Evolutionary conservation across 179 eudicot species (phyloP).

Genomic region (Beta macrorhiza): DNA sequence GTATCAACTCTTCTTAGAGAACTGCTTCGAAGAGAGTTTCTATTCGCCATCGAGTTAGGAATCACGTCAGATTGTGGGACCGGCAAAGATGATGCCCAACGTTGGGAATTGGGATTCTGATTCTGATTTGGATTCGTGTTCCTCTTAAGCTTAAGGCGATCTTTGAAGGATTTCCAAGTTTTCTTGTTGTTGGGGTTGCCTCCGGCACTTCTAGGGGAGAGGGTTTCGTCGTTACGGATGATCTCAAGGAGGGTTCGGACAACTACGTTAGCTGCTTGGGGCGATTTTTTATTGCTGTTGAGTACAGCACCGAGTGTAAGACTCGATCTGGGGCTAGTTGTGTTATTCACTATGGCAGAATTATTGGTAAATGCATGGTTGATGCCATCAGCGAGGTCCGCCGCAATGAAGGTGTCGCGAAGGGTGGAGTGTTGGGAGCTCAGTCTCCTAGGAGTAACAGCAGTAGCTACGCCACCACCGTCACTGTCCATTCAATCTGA

Average conservation of each 20-base stretch:
- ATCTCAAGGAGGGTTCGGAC: constrained; percentile 53
- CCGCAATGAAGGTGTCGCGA: constrained; percentile 38
- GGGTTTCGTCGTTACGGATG: constrained; percentile 40
- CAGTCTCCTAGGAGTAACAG: constrained; percentile 30
- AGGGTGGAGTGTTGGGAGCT: constrained; percentile 37
- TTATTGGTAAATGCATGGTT: not conserved
- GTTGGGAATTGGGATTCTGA: constrained; percentile 30
- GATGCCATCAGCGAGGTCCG: constrained; percentile 30
- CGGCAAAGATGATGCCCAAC: constrained; percentile 38
- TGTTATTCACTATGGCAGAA: not conserved
- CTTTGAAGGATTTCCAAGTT: constrained; percentile 51
- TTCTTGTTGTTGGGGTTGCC: constrained; percentile 27
- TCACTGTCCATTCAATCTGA: constrained; percentile 42
- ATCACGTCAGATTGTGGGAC: constrained; percentile 42
- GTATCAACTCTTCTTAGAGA: constrained; percentile 29
- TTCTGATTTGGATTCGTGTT: constrained; percentile 19
- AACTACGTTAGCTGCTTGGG: constrained; percentile 22
- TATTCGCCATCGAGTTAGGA: constrained; percentile 22
- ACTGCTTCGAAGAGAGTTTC: constrained; percentile 33
- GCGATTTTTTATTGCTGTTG: constrained; percentile 23
- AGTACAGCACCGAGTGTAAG: constrained; percentile 47
- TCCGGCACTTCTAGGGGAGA: constrained; percentile 5
- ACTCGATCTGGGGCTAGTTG: constrained; percentile 13
- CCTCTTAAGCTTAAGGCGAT: constrained; percentile 49
- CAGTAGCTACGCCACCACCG: constrained; percentile 39